Evolutionary conservation across 345 rosid species (phyloP), one percentile per base, ranked within the genome.

Genomic region (Bruguiera parviflora): DNA sequence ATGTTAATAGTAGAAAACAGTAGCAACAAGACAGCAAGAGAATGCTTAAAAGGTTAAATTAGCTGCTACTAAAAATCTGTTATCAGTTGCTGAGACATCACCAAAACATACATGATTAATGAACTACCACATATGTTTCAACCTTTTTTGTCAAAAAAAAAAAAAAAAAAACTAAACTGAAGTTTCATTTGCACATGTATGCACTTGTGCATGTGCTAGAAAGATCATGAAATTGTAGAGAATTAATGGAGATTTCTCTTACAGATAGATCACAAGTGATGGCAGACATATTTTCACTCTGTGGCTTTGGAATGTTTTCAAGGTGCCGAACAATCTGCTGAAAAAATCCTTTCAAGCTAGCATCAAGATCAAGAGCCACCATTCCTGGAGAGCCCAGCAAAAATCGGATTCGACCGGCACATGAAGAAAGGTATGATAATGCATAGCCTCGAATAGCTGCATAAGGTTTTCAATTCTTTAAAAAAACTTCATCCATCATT

Each of bases 391-490:
- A 83, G 63, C 91, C 90, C 78, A 95, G 83, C 82, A 95, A 79
- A 82, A 89, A 92, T 39, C 92, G 92, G 71, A 95, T 86, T 85
- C 98, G 84, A 78, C 96, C 96, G 79, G 98, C 98, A 77, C 97
- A 87, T 51, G 98, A 92, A 78, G 99, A 95, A 75, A 95, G 98
- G 88, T 86, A 95, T 64, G 99, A 95, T 75, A 92, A 83, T 63
- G 97, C 99, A 84, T 92, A 95, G 62, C 97, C 99, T 73, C 98
- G 88, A 76, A 89, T 87, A 67, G 99, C 99, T 95, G 94, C 94
- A 92, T 73, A 64, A 64, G 70, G 59, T 47, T 22, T 25, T n/a
- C 70, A 46, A 59, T 66, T 53, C 18, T 20, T 63, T 28, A 5
- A 64, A 27, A 56, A 9, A 5, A 58, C 18, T 22, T 52, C 68